These are phyloP conservation scores for Didymella keratinophila DNA, from an alignment of 2,329 filamentous ascomycete species.

Conservation along the genomic window DNA sequence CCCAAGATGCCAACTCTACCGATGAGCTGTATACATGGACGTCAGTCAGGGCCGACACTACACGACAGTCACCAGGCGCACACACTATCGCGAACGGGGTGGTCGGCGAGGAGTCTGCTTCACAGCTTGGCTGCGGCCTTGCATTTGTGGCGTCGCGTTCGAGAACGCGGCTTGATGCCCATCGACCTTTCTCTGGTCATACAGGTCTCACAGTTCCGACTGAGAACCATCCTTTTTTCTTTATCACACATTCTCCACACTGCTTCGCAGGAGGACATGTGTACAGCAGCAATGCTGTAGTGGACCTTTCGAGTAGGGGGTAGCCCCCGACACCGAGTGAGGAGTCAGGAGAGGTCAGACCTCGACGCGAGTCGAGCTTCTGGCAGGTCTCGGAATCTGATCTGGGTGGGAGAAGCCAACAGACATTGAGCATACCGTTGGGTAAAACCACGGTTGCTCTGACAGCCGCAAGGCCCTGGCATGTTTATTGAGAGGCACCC, in stretches of 20 bases:
- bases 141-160: conserved; percentile 12
- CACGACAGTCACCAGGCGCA: conserved; percentile 4
- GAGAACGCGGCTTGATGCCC: conserved; percentile 9
- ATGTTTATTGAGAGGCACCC: conserved; percentile 41
- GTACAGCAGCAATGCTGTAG: conserved; percentile 8
- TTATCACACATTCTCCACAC: not conserved
- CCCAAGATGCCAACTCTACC: not conserved
- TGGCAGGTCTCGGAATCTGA: conserved; percentile 33
- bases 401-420: conserved; percentile 45
- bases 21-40: not conserved
- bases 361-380: conserved; percentile 30
- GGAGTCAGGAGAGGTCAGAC: conserved; percentile 35
- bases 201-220: conserved; percentile 5
- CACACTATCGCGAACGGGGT: not conserved
- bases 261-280: not conserved
- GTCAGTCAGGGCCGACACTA: conserved; percentile 2
- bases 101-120: conserved; percentile 27
- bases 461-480: conserved; percentile 44
- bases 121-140: conserved; percentile 12
- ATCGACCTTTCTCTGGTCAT: conserved; percentile 22
- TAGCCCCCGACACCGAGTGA: conserved; percentile 33
- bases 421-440: conserved; percentile 35
- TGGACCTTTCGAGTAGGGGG: conserved; percentile 40
- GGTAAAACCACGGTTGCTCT: conserved; percentile 20
- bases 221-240: not conserved